A percentile compares a stretch with the other conserved stretches of the same genome.
phyloP scores from a whole-genome alignment of 2,329 filamentous ascomycete genomes.

The Sporothrix mexicana region DNA sequence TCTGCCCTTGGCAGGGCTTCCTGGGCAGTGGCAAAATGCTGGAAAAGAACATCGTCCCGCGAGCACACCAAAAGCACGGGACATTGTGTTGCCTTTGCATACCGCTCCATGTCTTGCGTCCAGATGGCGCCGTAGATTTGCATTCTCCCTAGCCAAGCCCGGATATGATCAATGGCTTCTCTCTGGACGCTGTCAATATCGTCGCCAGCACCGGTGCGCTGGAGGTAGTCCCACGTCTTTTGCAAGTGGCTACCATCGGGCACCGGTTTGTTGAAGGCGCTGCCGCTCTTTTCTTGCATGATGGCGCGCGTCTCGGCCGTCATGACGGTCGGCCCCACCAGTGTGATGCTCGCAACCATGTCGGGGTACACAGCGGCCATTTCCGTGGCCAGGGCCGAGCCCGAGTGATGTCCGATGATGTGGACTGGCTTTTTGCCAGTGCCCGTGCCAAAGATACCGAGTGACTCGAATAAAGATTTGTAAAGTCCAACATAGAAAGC shows the following conservation, averaged over 20 bases:
- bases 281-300: neutral
- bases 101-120: neutral
- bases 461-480: neutral
- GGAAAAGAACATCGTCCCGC: neutral
- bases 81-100: neutral
- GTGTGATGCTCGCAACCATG: neutral
- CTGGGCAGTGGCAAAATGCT: neutral
- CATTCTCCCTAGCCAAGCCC: neutral
- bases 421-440: neutral
- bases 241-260: neutral
- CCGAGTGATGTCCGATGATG: neutral
- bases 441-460: neutral
- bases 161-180: neutral
- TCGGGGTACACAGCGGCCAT: neutral
- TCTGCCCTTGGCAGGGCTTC: conserved; percentile 2
- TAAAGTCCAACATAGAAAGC: neutral
- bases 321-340: neutral
- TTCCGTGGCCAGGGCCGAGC: neutral
- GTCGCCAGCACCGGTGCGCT: neutral
- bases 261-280: neutral
- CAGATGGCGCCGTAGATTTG: neutral
- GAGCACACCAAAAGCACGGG: neutral
- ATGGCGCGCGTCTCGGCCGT: neutral
- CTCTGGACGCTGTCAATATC: neutral
- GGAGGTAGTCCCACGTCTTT: conserved; percentile 1